Percentiles rank a stretch among this genome's conserved stretches.
These are phyloP conservation scores for Gossypium herbaceum DNA, from an alignment of 345 rosid genomes.

Conservation along the genomic window DNA sequence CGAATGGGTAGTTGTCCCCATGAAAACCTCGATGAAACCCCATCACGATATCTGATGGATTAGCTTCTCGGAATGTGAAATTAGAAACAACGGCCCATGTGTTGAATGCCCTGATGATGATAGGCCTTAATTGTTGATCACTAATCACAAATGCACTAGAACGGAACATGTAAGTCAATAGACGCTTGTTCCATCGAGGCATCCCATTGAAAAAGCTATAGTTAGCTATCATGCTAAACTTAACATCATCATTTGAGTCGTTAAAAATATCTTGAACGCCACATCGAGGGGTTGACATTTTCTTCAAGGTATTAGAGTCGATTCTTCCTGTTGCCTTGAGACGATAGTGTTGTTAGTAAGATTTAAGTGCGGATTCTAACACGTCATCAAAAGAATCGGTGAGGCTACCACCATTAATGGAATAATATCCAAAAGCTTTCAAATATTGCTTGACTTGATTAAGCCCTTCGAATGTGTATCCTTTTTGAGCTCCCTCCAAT, in stretches of 20 bases:
- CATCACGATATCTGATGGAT: background rate
- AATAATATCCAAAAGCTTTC: slow-evolving; percentile 3
- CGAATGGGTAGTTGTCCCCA: slow-evolving; percentile 17
- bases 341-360: background rate
- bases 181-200: background rate
- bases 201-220: background rate
- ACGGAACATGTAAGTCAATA: slow-evolving; percentile 16
- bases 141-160: background rate
- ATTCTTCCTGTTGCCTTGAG: background rate
- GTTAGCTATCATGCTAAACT: slow-evolving; percentile 17
- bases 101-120: background rate
- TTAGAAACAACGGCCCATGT: background rate
- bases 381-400: background rate
- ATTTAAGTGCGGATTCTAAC: slow-evolving; percentile 5
- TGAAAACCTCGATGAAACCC: slow-evolving; percentile 18
- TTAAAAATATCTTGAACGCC: background rate
- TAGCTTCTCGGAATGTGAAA: slow-evolving; percentile 10
- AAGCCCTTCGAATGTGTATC: background rate
- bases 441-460: slow-evolving; percentile 7
- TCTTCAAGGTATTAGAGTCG: background rate
- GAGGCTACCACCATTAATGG: background rate
- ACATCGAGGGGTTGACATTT: background rate
- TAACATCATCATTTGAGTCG: background rate
- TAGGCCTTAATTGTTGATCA: background rate
- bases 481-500: background rate